A percentile compares a stretch with the other conserved stretches of the same genome.
Evolutionary conservation across 176 grass and related monocot species (phyloP).

Genomic region (Triticum turgidum): DNA sequence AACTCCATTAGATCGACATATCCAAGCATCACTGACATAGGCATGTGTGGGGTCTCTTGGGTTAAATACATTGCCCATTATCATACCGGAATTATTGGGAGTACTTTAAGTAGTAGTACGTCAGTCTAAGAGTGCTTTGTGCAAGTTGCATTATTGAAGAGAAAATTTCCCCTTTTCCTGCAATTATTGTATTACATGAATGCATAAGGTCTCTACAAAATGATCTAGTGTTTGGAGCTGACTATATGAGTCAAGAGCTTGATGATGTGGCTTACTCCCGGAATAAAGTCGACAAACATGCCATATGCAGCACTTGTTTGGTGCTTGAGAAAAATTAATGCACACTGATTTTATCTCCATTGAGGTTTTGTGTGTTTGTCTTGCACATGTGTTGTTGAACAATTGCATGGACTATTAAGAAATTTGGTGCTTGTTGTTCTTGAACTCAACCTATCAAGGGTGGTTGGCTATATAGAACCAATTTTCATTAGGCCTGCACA

Average conservation of each 20-base stretch:
- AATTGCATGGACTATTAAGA: not conserved
- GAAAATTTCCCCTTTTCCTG: not conserved
- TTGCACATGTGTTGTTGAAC: not conserved
- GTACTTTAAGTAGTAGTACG: not conserved
- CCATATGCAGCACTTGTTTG: not conserved
- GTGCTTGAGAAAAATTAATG: not conserved
- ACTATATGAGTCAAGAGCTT: not conserved
- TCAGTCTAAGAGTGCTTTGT: not conserved
- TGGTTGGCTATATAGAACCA: too few species aligned
- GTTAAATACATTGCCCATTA: slow-evolving; percentile 7
- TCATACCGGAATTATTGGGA: slow-evolving; percentile 2
- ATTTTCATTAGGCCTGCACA: not conserved
- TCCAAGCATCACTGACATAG: not conserved
- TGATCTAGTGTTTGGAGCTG: not conserved
- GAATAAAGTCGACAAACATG: not conserved
- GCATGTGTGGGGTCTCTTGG: not conserved
- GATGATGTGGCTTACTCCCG: not conserved
- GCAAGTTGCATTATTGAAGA: not conserved
- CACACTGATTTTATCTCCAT: not conserved
- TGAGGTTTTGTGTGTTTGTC: not conserved
- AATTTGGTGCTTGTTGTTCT: not conserved
- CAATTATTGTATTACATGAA: not conserved
- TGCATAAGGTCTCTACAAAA: not conserved
- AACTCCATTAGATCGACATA: not conserved
- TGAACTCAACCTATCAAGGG: not conserved